phyloP scores from a whole-genome alignment of 352 stramenopile genomes.

The Plasmopara halstedii region DNA sequence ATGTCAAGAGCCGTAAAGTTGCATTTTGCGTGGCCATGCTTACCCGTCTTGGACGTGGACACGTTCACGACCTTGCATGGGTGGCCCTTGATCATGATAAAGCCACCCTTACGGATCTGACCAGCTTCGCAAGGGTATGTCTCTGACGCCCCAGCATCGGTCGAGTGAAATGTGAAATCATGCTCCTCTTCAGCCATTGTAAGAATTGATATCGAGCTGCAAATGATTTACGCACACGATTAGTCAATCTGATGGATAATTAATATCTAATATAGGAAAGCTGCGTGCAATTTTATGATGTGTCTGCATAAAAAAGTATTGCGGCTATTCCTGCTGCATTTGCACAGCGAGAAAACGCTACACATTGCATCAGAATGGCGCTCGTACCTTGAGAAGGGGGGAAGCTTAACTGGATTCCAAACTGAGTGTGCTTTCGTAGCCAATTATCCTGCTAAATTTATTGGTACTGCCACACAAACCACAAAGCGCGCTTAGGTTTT shows the following conservation, averaged over 20 bases:
- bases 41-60: slow-evolving; percentile 99
- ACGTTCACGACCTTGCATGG: slow-evolving; percentile 97
- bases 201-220: slow-evolving; percentile 4
- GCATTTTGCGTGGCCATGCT: slow-evolving; percentile 99
- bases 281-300: background rate
- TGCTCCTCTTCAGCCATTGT: slow-evolving; percentile 55
- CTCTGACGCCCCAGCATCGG: slow-evolving; percentile 95
- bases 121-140: slow-evolving; percentile 98
- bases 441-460: slow-evolving; percentile 14
- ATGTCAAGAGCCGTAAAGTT: slow-evolving; percentile 99
- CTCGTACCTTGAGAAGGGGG: slow-evolving; percentile 36
- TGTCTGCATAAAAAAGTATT: background rate
- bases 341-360: slow-evolving; percentile 9
- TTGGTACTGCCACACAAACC: slow-evolving; percentile 13
- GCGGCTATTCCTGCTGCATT: background rate
- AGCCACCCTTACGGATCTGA: slow-evolving; percentile 98
- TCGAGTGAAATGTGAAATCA: slow-evolving; percentile 89
- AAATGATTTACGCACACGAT: no score
- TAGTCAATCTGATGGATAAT: no score
- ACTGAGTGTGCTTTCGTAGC: slow-evolving; percentile 11
- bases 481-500: slow-evolving; percentile 1
- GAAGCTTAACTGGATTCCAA: slow-evolving; percentile 36
- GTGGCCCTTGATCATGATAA: slow-evolving; percentile 99
- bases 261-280: no score
- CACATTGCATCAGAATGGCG: background rate